Base-by-base conservation (phyloP, 2,329 filamentous ascomycete species). In the Aspergillus caelatus region DNA sequence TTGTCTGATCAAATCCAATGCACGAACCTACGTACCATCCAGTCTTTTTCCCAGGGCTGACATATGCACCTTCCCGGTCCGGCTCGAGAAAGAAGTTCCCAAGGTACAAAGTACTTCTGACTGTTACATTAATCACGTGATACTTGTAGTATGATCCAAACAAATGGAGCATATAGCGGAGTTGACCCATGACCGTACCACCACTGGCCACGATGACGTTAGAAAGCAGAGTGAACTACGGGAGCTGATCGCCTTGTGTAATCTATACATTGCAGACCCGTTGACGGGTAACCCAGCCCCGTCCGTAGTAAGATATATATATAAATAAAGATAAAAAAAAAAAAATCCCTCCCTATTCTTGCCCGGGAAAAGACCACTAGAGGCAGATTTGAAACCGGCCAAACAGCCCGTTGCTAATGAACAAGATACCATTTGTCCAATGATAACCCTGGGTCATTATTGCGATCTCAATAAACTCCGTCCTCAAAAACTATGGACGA, bases 211-310 rank as follows among this genome's bases (percentile, higher is more conserved):
- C 16, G 48, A 23, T 34, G 48, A 52, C 48, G 16, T 50, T 28
- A 2, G 14, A 48, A 28, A 8, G 23, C 14, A 48, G 12, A 16
- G 12, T 21, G 46, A 48, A 52, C 28, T n/a, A 52, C 10, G 28
- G 36, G 52, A 55, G 32, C 26, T 55, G 52, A 55, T 55, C 52
- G 52, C 52, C 52, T n/a, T 39, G n/a, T 39, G 52, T 55, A 55
- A 55, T 55, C n/a, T 39, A 12, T 16, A 55, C 23, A 23, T 36
- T 36, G 52, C n/a, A 41, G 39, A 6, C 39, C 50, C 19, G 32
- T 54, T 4, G 21, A 60, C n/a, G 50, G 36, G 26, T 34, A 9
- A 23, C 28, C 32, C 30, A 54, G 28, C 16, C 30, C 34, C 32
- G 21, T 34, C n/a, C 52, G 36, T 19, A 19, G 30, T 36, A 36